Evolutionary conservation across 768 basidiomycete species (phyloP), one percentile per base, ranked within the genome.

Genomic region (Mycena olivaceomarginata): DNA sequence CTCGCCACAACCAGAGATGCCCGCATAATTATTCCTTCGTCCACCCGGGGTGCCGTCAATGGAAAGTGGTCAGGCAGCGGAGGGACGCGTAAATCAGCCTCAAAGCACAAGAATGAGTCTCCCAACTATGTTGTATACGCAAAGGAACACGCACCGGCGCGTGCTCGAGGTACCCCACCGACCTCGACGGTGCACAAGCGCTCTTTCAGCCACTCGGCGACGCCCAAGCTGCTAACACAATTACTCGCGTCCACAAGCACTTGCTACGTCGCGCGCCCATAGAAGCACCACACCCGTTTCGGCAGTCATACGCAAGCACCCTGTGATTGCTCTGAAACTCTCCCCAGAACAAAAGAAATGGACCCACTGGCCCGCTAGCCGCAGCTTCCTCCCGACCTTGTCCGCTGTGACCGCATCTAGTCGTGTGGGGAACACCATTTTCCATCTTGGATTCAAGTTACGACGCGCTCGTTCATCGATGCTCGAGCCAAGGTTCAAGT

Each of bases 311-410:
- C 41, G 89, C 86, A 46, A 93, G 86, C 77, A 94, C 86, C 80
- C 94, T 95, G 40, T 43, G 2, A 13, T 13, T n/a, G 15, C 20
- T 51, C 37, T 67, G 51, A 67, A 41, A 56, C 18, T 22, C 31
- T n/a, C 31, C 37, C 11, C 51, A 39, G 39, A 56, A 60, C 65
- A 41, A 59, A 59, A 40, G 25, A 62, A 76, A 74, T 64, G 64
- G 16, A 82, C 89, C 74, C 83, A 93, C 93, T 91, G 86, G 79
- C 92, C 93, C 37, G 91, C 90, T 63, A 94, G 83, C 72, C 93
- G 87, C 76, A 94, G 78, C 84, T 94, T 94, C 70, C 84, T 85
- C 62, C 91, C 91, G 62, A 87, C 79, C 46, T 89, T 78, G 18
- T 82, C 80, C 22, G 86, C 82, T 39, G 83, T 81, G 59, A 93